Conservation (phyloP, 2,329 filamentous ascomycete genomes). For the Calonectria ilicicola region DNA sequence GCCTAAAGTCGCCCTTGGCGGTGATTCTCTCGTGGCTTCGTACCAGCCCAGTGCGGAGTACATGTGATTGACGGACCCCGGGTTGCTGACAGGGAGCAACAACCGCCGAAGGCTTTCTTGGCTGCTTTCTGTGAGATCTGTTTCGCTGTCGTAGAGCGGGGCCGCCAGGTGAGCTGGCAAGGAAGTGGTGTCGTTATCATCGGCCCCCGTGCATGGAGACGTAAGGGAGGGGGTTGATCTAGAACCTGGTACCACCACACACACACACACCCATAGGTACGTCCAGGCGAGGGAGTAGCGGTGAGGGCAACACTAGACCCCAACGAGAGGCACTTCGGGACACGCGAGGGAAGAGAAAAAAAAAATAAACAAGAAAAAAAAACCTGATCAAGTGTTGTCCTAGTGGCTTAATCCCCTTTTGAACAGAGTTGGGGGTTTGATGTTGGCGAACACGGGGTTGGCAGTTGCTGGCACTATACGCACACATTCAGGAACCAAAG, state of each 20-base stretch:
- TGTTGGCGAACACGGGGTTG: neutral
- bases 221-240: slow-evolving; percentile 39
- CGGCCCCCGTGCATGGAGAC: slow-evolving; percentile 35
- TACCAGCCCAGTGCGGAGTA: slow-evolving; percentile 42
- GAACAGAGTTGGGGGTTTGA: slow-evolving; percentile 18
- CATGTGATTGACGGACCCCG: slow-evolving; percentile 33
- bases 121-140: slow-evolving; percentile 41
- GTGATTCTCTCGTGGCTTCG: slow-evolving; percentile 36
- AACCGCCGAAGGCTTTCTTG: slow-evolving; percentile 38
- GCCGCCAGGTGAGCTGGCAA: slow-evolving; percentile 42
- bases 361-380: slow-evolving; percentile 22
- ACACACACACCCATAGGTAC: slow-evolving; percentile 37
- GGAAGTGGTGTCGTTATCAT: slow-evolving; percentile 42
- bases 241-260: slow-evolving; percentile 31
- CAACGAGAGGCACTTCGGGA: slow-evolving; percentile 37
- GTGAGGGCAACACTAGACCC: slow-evolving; percentile 43
- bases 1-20: slow-evolving; percentile 24
- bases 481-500: slow-evolving; percentile 20
- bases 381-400: slow-evolving; percentile 21
- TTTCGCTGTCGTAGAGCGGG: slow-evolving; percentile 39
- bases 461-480: neutral
- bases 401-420: slow-evolving; percentile 12
- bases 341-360: slow-evolving; percentile 22
- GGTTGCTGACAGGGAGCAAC: slow-evolving; percentile 39
- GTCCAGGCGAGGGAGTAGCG: slow-evolving; percentile 38